Evolutionary conservation across 768 basidiomycete genomes (phyloP).

Genomic region (Pleurotus sapidus): DNA sequence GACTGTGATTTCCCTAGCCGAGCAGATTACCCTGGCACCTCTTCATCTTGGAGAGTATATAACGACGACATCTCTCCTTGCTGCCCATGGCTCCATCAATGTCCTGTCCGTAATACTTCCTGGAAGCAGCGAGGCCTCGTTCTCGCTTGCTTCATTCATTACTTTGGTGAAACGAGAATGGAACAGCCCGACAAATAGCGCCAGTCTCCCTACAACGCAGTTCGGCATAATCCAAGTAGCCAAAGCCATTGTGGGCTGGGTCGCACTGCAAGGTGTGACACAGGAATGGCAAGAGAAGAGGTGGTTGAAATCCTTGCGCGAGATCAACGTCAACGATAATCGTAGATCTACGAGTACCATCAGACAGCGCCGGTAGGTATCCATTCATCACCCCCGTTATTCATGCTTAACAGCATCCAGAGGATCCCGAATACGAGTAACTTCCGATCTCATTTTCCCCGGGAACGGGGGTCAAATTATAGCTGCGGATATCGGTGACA

Average conservation of each 20-base stretch:
- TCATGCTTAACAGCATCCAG: slow-evolving; percentile 17
- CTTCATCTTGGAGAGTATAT: slow-evolving; percentile 75
- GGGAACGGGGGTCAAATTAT: slow-evolving; percentile 70
- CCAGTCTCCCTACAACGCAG: slow-evolving; percentile 53
- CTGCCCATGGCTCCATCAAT: slow-evolving; percentile 75
- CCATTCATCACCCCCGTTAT: background rate
- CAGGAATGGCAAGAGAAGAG: slow-evolving; percentile 74
- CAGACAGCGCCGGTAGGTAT: slow-evolving; percentile 31
- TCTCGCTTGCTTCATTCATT: slow-evolving; percentile 79
- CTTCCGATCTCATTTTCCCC: slow-evolving; percentile 68
- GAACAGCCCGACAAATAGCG: slow-evolving; percentile 50
- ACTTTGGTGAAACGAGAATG: slow-evolving; percentile 78
- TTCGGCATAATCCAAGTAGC: slow-evolving; percentile 66
- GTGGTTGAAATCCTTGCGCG: slow-evolving; percentile 65
- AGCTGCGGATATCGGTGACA: slow-evolving; percentile 78
- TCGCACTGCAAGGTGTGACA: slow-evolving; percentile 77
- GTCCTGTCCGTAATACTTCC: slow-evolving; percentile 70
- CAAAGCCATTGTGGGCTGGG: slow-evolving; percentile 75
- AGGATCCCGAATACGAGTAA: slow-evolving; percentile 66
- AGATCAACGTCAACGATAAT: slow-evolving; percentile 59
- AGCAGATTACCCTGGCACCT: slow-evolving; percentile 71
- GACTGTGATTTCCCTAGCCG: slow-evolving; percentile 60
- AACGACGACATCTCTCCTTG: slow-evolving; percentile 69
- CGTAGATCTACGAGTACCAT: slow-evolving; percentile 25
- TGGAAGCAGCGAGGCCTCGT: slow-evolving; percentile 75